A percentile compares a stretch with the other conserved stretches of the same genome.
Evolutionary conservation across 495 filamentous ascomycete genomes (phyloP).

Genomic region (Opeltia flavorubescens): DNA sequence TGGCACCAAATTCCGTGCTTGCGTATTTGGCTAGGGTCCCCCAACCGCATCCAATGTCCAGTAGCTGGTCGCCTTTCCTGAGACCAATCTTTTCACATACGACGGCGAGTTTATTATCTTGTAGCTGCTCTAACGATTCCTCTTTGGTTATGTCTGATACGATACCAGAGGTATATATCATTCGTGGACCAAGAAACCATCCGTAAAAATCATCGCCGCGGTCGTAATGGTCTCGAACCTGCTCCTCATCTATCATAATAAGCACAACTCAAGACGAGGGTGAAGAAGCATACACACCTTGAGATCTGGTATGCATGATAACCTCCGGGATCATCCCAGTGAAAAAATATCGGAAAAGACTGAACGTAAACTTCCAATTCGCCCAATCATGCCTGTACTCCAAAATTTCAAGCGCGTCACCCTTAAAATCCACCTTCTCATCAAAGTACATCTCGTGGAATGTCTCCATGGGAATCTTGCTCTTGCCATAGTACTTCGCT

Average conservation of each 20-base stretch:
- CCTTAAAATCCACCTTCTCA: conserved; percentile 49
- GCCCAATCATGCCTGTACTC: conserved; percentile 59
- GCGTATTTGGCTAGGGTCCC: conserved; percentile 56
- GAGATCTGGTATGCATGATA: conserved; percentile 53
- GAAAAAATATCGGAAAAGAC: conserved; percentile 52
- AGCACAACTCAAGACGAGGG: background rate
- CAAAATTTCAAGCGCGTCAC: conserved; percentile 43
- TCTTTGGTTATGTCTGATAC: conserved; percentile 52
- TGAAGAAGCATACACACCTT: conserved; percentile 31
- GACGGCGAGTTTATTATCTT: conserved; percentile 56
- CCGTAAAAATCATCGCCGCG: conserved; percentile 63
- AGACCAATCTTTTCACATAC: conserved; percentile 62
- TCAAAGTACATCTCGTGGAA: conserved; percentile 58
- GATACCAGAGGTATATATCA: conserved; percentile 62
- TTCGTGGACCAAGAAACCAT: conserved; percentile 60
- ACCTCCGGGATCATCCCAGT: conserved; percentile 56
- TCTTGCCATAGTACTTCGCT: conserved; percentile 42
- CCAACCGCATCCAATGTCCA: conserved; percentile 62
- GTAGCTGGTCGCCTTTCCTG: conserved; percentile 44
- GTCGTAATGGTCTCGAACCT: conserved; percentile 64
- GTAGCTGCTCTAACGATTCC: conserved; percentile 51
- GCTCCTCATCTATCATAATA: conserved; percentile 48
- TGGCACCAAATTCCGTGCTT: conserved; percentile 45
- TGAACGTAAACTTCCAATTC: conserved; percentile 52
- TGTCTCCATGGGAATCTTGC: conserved; percentile 50